A percentile compares a stretch with the other conserved stretches of the same genome.
phyloP scores from a whole-genome alignment of 176 grass and related monocot species.

The Saccharum officinarum region DNA sequence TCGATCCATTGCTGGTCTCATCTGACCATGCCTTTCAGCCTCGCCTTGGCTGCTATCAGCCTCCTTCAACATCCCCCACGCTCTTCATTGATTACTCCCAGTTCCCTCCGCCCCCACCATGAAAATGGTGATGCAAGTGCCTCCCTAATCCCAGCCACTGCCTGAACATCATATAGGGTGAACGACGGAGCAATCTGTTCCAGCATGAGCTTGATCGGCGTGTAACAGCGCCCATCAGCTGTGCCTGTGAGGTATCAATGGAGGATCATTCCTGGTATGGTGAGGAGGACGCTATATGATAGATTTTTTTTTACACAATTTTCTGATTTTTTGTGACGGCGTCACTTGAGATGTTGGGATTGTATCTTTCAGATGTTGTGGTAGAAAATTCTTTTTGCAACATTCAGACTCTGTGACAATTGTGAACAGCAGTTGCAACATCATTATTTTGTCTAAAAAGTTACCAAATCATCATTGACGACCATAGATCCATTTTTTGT shows the following conservation, averaged over 20 bases:
- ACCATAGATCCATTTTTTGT: not conserved
- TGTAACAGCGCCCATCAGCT: not conserved
- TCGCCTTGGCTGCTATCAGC: too few species aligned
- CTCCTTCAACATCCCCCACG: too few species aligned
- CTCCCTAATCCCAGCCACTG: not conserved
- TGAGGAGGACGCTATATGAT: not conserved
- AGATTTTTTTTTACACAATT: not conserved
- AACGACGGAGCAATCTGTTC: not conserved
- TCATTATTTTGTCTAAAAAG: not conserved
- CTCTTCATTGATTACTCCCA: too few species aligned
- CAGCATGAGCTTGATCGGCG: too few species aligned
- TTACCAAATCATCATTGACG: not conserved
- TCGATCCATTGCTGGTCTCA: too few species aligned
- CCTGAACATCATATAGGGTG: not conserved
- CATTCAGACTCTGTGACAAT: not conserved
- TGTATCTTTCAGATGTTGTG: not conserved
- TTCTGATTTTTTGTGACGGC: not conserved
- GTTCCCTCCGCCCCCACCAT: too few species aligned
- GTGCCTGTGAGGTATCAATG: not conserved
- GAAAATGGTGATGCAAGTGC: not conserved
- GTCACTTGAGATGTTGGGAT: not conserved
- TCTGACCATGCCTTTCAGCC: too few species aligned
- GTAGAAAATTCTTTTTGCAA: not conserved
- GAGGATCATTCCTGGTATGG: not conserved
- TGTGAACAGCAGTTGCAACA: not conserved